A percentile compares a stretch with the other conserved stretches of the same genome.
Conservation (phyloP, 805 yeast genomes). For the Kodamaea hsintzibuensis region DNA sequence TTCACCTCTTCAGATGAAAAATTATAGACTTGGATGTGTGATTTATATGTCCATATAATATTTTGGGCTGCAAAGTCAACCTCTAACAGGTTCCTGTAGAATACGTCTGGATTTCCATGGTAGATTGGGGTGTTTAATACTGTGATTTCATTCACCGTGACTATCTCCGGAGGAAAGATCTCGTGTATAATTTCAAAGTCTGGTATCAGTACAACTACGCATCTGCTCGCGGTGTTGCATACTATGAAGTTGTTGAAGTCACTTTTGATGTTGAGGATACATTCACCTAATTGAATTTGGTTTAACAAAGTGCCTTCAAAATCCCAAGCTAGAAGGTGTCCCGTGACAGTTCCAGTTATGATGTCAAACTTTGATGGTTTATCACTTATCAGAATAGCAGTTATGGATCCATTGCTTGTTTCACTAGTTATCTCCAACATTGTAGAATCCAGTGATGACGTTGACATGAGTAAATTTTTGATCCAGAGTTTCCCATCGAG, state of each 20-base stretch:
- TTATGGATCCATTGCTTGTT: slow-evolving; percentile 13
- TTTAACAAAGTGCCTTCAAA: slow-evolving; percentile 20
- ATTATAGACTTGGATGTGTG: slow-evolving; percentile 25
- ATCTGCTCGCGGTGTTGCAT: slow-evolving; percentile 16
- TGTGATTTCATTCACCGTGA: slow-evolving; percentile 12
- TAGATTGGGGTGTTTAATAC: slow-evolving; percentile 6
- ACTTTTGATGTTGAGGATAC: slow-evolving; percentile 20
- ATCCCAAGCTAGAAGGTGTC: slow-evolving; percentile 28
- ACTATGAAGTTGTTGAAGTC: slow-evolving; percentile 30
- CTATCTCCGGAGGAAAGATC: slow-evolving; percentile 18
- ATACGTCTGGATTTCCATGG: slow-evolving; percentile 10
- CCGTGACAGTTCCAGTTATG: slow-evolving; percentile 24
- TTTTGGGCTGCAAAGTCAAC: slow-evolving; percentile 35
- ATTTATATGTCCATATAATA: slow-evolving; percentile 23
- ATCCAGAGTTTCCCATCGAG: slow-evolving; percentile 29
- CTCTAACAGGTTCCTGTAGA: slow-evolving; percentile 20
- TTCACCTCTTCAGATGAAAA: slow-evolving; percentile 10
- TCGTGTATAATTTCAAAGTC: slow-evolving; percentile 9
- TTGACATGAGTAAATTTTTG: slow-evolving; percentile 35
- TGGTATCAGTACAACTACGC: slow-evolving; percentile 22
- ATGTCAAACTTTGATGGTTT: slow-evolving; percentile 21
- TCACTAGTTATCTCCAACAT: slow-evolving; percentile 16
- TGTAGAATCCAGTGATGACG: slow-evolving; percentile 28
- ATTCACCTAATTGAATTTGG: slow-evolving; percentile 12
- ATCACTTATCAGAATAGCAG: slow-evolving; percentile 20